Base-by-base conservation (phyloP, 169 alveolate genomes). In the Cryptosporidium canis region DNA sequence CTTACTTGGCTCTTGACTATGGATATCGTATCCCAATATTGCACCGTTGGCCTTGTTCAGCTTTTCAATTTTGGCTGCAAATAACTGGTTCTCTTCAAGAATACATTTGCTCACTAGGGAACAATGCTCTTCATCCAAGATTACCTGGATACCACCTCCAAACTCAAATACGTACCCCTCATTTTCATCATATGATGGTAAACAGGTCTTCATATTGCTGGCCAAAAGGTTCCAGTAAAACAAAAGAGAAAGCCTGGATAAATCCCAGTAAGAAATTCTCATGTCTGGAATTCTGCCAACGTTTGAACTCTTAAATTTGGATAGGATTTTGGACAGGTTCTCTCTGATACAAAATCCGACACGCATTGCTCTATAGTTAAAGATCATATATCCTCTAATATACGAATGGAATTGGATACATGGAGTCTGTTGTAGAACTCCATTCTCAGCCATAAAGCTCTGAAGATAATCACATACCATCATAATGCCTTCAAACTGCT, bases 401-500 rank as follows among this genome's bases (percentile, higher is more conserved):
- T 77, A 77, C 21, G 87, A 55, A 24, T 58, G 66, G 66, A 77
- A 77, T 12, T 39, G 61, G 2, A 77, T 12, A 56, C 87, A 77
- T 1, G 87, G 77, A 5, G 65, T 43, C n/a, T 45, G 21, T 61
- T 77, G 87, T 7, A 29, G 27, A 21, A 77, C 39, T 24, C 48
- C 64, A 61, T 77, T 77, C 8, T 21, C 39, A 29, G 44, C 48
- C 64, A 77, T 39, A 58, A 77, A 35, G 21, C 61, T 41, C 12
- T 58, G 68, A 12, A 77, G 37, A 77, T 77, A 77, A 31, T 77
- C 87, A 77, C 87, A 77, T 4, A 77, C 87, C 16, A 58, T 29
- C 87, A 77, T 77, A 61, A 77, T 63, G 37, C 87, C 87, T 24
- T 77, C 87, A 61, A 77, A 77, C 31, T 77, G 77, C 39, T 77